Base-by-base conservation (phyloP, 1,284 basidiomycete species). In the Leccinum griseonigrum region DNA sequence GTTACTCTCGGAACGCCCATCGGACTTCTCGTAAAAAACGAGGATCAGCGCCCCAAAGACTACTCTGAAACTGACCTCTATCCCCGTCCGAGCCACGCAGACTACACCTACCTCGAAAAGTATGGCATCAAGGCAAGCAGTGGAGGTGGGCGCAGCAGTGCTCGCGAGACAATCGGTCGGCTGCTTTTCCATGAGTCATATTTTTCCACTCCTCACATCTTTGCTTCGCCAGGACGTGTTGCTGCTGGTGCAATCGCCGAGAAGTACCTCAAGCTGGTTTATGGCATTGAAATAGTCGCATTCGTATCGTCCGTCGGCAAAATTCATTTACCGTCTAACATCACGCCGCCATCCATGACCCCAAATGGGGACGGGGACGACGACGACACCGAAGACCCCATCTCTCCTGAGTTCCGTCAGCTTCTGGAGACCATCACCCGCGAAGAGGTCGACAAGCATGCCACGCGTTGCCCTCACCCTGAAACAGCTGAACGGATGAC, bases 211-310 rank as follows among this genome's bases (percentile, higher is more conserved):
- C 14, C 60, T 68, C 48, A 63, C 56, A 32, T 40, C 29, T 57
- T 62, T 54, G 34, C 58, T 57, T 52, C 38, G 48, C 46, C 69
- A 94, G 94, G 92, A 26, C 90, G 97, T 63, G 97, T 99, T 36
- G 97, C 97, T 13, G 97, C 97, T 3, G 97, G 97, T 54, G 95
- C 97, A 6, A 97, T 99, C 66, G 97, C 97, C 2, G 97, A 99
- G 78, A 95, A 90, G 77, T 99, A 98, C 78, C 85, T 99, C 58
- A 92, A 88, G 70, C 79, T 88, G 62, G 95, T 88, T 9, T 91
- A 91, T 74, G 94, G 94, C 22, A 85, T 98, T 63, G 95, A 98
- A 77, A 96, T 99, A 67, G 92, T 99, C 43, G 96, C 96, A 0
- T 98, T 99, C 72, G 97, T 98, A 34, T 94, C 92, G 3, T 95